Evolutionary conservation across 2,329 filamentous ascomycete genomes (phyloP).

Genomic region (Nemania sp.): DNA sequence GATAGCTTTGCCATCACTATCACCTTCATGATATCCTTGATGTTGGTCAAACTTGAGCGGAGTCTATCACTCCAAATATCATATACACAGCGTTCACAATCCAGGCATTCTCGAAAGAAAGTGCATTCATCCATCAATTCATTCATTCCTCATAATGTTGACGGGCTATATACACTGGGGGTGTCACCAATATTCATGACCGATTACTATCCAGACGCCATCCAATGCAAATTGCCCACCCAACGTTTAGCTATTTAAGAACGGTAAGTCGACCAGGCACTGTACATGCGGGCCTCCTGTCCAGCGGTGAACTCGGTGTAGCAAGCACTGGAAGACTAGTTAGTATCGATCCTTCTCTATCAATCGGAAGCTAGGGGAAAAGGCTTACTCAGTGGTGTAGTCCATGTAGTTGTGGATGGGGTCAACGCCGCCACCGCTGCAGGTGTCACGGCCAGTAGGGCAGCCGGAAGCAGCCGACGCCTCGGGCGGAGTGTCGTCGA

Average conservation of each 20-base stretch:
- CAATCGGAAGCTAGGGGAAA: constrained; percentile 4
- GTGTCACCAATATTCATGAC: constrained; percentile 25
- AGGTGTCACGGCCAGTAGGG: constrained; percentile 52
- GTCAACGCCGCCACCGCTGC: constrained; percentile 49
- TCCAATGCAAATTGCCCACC: constrained; percentile 20
- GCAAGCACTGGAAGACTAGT: constrained; percentile 52
- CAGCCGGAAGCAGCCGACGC: constrained; percentile 53
- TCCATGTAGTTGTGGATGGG: constrained; percentile 55
- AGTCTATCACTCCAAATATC: background rate
- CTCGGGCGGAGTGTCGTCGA: constrained; percentile 58
- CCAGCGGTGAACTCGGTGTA: constrained; percentile 60
- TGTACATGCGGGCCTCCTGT: constrained; percentile 57
- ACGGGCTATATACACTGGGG: constrained; percentile 25
- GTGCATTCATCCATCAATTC: constrained; percentile 31
- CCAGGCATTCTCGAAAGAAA: background rate
- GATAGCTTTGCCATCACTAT: background rate
- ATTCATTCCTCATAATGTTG: constrained; percentile 33
- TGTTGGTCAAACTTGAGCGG: background rate
- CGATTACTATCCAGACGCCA: constrained; percentile 24
- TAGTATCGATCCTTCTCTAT: constrained; percentile 41
- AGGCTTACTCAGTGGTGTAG: constrained; percentile 57
- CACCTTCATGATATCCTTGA: background rate
- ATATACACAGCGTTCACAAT: background rate
- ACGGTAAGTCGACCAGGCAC: constrained; percentile 55
- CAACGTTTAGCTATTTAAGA: constrained; percentile 15